These are phyloP conservation scores for Fusarium sp. DNA, from an alignment of 2,329 filamentous ascomycete genomes.

Conservation along the genomic window DNA sequence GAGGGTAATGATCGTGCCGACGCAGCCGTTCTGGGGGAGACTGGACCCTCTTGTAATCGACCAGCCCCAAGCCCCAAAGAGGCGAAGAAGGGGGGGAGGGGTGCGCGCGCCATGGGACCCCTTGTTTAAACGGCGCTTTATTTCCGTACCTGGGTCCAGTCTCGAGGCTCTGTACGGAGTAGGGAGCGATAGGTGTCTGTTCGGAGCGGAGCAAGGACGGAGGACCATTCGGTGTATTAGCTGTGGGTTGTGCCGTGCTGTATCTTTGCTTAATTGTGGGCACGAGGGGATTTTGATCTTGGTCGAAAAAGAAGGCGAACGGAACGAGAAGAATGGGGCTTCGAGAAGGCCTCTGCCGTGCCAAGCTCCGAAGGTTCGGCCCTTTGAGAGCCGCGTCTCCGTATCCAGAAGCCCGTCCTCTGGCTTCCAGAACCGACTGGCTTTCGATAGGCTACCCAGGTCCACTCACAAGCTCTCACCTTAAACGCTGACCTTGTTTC, in stretches of 20 bases:
- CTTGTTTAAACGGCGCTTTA: slow-evolving; percentile 29
- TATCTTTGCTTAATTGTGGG: slow-evolving; percentile 13
- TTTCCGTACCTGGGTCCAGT: slow-evolving; percentile 21
- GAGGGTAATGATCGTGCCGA: slow-evolving; percentile 48
- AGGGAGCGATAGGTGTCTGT: not conserved
- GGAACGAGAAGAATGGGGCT: slow-evolving; percentile 27
- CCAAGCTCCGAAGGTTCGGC: slow-evolving; percentile 42
- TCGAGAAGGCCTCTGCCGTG: slow-evolving; percentile 43
- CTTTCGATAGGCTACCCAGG: not conserved
- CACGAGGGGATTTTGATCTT: slow-evolving; percentile 10
- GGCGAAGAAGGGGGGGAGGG: slow-evolving; percentile 9
- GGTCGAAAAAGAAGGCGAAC: slow-evolving; percentile 11
- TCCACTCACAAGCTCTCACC: slow-evolving; percentile 21
- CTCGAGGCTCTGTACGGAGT: not conserved
- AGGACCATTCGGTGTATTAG: slow-evolving; percentile 14
- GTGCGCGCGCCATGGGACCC: slow-evolving; percentile 23
- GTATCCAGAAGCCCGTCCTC: not conserved
- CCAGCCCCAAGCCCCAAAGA: too few species aligned
- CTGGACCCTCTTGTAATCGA: slow-evolving; percentile 2
- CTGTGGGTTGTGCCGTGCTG: slow-evolving; percentile 13
- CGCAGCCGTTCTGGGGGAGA: slow-evolving; percentile 47
- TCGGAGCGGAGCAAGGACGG: not conserved
- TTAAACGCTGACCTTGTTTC: slow-evolving; percentile 15
- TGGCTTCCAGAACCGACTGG: slow-evolving; percentile 17
- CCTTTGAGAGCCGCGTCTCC: slow-evolving; percentile 28